A percentile compares a stretch with the other conserved stretches of the same genome.
phyloP scores from a whole-genome alignment of 768 basidiomycete genomes.

The Kwoniella europaea region DNA sequence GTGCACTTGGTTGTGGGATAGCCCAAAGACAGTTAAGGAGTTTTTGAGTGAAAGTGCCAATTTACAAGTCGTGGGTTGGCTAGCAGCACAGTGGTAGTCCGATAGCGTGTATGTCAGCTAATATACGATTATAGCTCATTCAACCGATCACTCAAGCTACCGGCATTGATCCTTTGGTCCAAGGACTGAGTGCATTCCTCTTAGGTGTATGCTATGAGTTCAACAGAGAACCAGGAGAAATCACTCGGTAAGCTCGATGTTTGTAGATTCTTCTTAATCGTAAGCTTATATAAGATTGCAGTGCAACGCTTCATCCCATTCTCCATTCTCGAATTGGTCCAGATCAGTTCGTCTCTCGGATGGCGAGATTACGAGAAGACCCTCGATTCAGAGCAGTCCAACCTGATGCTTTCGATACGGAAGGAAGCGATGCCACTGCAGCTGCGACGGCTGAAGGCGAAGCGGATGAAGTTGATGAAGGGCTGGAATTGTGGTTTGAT shows the following conservation, averaged over 20 bases:
- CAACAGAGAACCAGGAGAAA: conserved; percentile 91
- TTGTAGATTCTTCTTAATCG: too few relatives aligned
- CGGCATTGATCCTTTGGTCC: conserved; percentile 82
- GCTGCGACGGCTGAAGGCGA: conserved; percentile 36
- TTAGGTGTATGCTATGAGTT: conserved; percentile 95
- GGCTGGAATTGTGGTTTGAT: conserved; percentile 88
- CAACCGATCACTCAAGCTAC: conserved; percentile 91
- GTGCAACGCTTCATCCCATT: conserved; percentile 85
- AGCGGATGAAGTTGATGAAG: conserved; percentile 67
- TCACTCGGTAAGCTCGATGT: conserved; percentile 72
- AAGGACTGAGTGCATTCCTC: conserved; percentile 87
- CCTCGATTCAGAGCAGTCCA: conserved; percentile 87
- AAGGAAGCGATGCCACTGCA: conserved; percentile 30
- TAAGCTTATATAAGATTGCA: conserved; percentile 52
- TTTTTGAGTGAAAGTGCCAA: conserved; percentile 86
- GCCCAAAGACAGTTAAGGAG: conserved; percentile 81
- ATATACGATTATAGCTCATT: conserved; percentile 68
- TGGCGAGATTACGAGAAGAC: conserved; percentile 87
- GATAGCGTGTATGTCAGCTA: conserved; percentile 7
- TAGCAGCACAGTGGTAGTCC: not conserved
- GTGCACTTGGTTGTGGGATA: conserved; percentile 96
- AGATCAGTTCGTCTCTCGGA: conserved; percentile 83
- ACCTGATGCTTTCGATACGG: conserved; percentile 76
- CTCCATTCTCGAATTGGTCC: conserved; percentile 81
- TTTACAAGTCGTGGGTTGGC: conserved; percentile 76